Evolutionary conservation across 495 filamentous ascomycete genomes (phyloP).

Genomic region (Aspergillus indologenus): DNA sequence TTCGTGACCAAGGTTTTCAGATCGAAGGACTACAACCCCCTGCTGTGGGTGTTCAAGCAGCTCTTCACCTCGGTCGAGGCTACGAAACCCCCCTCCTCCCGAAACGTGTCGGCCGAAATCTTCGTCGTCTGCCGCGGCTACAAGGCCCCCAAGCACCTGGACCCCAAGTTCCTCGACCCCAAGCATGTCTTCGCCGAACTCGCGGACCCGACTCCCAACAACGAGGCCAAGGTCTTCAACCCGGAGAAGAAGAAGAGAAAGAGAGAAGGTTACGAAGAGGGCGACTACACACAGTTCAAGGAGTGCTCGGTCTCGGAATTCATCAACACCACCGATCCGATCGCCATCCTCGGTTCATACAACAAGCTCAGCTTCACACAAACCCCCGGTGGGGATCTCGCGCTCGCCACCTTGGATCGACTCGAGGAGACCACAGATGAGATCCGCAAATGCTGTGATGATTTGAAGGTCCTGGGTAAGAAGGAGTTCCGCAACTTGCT

Average conservation of each 20-base stretch:
- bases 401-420: constrained; percentile 78
- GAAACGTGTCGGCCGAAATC: constrained; percentile 95
- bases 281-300: constrained; percentile 89
- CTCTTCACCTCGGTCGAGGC: constrained; percentile 92
- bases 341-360: constrained; percentile 85
- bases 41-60: constrained; percentile 98
- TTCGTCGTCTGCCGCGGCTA: constrained; percentile 95
- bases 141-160: constrained; percentile 88
- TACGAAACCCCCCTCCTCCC: constrained; percentile 92
- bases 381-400: constrained; percentile 73
- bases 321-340: constrained; percentile 90
- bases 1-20: constrained; percentile 98
- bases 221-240: constrained; percentile 97
- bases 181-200: constrained; percentile 92
- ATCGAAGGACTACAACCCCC: constrained; percentile 93
- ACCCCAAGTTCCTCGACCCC: constrained; percentile 89
- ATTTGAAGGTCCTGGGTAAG: constrained; percentile 86
- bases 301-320: constrained; percentile 86
- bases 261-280: constrained; percentile 95
- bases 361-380: constrained; percentile 83
- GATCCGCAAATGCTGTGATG: constrained; percentile 77
- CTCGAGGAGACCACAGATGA: constrained; percentile 92
- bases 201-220: constrained; percentile 83
- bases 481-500: constrained; percentile 95
- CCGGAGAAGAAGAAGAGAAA: constrained; percentile 96